Percentiles rank a stretch among this genome's conserved stretches.
phyloP scores from a whole-genome alignment of 2,329 filamentous ascomycete species.

The Diaporthe sp. region DNA sequence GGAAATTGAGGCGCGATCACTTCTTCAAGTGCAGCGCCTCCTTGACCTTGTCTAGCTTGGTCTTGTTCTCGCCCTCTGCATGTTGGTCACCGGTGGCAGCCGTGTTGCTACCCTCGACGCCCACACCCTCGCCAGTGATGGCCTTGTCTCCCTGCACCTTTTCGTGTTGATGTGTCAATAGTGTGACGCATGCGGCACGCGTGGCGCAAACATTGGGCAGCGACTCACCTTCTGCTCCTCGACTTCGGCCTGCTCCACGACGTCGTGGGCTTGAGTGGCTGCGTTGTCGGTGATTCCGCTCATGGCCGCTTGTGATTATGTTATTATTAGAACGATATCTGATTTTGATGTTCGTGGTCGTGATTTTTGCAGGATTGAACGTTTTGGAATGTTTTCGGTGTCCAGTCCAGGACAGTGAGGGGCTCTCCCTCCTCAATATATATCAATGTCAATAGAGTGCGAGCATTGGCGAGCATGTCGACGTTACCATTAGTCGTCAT shows the following conservation, averaged over 20 bases:
- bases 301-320: conserved; percentile 3
- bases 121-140: conserved; percentile 26
- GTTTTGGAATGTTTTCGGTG: not conserved
- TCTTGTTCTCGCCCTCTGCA: conserved; percentile 21
- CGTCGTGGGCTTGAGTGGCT: conserved; percentile 36
- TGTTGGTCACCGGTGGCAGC: conserved; percentile 19
- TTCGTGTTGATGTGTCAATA: conserved; percentile 22
- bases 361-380: not conserved
- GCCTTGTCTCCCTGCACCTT: conserved; percentile 33
- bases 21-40: conserved; percentile 35
- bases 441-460: not conserved
- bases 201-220: conserved; percentile 14
- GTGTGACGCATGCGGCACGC: not conserved
- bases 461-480: not conserved
- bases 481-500: conserved; percentile 29
- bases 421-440: not conserved
- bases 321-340: not conserved
- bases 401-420: not conserved
- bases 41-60: conserved; percentile 35
- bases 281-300: conserved; percentile 36
- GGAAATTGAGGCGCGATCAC: conserved; percentile 2
- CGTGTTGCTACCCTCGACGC: conserved; percentile 25
- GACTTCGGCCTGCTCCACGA: conserved; percentile 35
- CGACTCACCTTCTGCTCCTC: conserved; percentile 34
- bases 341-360: not conserved